Evolutionary conservation across 495 filamentous ascomycete genomes (phyloP).

Genomic region (Xylaria telfairii): DNA sequence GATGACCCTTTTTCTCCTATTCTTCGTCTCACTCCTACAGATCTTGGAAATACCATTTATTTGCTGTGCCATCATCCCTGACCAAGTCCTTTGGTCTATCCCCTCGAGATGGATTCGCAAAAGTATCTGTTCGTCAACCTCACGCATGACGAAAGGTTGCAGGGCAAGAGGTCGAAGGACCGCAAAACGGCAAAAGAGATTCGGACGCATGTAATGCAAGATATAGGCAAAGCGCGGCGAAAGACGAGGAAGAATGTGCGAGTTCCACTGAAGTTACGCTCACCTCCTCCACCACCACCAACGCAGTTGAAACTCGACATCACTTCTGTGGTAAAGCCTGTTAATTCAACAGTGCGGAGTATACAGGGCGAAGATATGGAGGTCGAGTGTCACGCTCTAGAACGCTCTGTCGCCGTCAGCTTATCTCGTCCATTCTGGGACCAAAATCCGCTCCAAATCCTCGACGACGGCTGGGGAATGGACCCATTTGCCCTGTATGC

Average conservation of each 20-base stretch:
- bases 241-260: constrained; percentile 25
- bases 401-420: constrained; percentile 1
- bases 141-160: constrained; percentile 27
- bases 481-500: constrained; percentile 27
- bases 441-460: constrained; percentile 26
- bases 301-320: constrained; percentile 11
- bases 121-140: constrained; percentile 28
- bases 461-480: constrained; percentile 28
- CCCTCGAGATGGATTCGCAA: constrained; percentile 23
- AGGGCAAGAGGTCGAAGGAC: constrained; percentile 26
- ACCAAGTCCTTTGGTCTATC: background rate
- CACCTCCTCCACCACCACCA: constrained; percentile 11
- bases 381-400: constrained; percentile 11
- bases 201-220: constrained; percentile 26
- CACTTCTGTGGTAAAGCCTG: constrained; percentile 17
- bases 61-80: background rate
- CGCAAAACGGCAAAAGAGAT: constrained; percentile 25
- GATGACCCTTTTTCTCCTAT: background rate
- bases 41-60: background rate
- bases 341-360: constrained; percentile 10
- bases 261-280: constrained; percentile 24
- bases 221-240: constrained; percentile 28
- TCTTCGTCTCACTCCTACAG: background rate
- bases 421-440: constrained; percentile 29
- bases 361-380: constrained; percentile 20